These are phyloP conservation scores for Batrachochytrium dendrobatidis DNA, from an alignment of 371 early-diverging fungal genomes.

Conservation along the genomic window DNA sequence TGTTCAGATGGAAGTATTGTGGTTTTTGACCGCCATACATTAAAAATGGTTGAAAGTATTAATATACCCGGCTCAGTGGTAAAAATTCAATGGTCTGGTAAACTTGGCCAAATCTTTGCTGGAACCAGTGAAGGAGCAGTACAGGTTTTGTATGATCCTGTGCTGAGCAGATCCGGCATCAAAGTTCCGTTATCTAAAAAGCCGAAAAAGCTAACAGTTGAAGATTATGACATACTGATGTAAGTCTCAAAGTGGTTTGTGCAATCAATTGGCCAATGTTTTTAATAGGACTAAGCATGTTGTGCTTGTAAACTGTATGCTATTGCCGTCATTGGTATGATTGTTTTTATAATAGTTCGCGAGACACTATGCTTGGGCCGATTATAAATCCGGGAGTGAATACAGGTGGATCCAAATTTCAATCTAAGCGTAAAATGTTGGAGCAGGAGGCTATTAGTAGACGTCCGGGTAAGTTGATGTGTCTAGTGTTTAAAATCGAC, in stretches of 20 bases:
- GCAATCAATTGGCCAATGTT: no score
- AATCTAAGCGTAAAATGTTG: background rate
- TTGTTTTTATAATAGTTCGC: no score
- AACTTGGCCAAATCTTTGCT: slow-evolving; percentile 71
- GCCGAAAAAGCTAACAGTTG: slow-evolving; percentile 58
- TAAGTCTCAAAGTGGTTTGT: no score
- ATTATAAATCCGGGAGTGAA: background rate
- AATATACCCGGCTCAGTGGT: slow-evolving; percentile 44
- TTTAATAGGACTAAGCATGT: no score
- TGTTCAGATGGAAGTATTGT: slow-evolving; percentile 59
- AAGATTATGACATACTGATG: slow-evolving; percentile 37
- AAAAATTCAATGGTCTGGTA: slow-evolving; percentile 77
- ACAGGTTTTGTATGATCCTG: slow-evolving; percentile 70
- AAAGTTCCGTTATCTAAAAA: slow-evolving; percentile 59
- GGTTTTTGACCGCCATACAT: slow-evolving; percentile 60
- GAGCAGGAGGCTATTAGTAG: background rate
- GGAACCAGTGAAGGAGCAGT: slow-evolving; percentile 72
- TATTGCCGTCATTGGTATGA: no score
- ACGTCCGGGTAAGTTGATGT: background rate
- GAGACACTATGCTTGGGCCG: slow-evolving; percentile 1
- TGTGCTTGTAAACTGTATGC: no score
- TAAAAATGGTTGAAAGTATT: slow-evolving; percentile 39
- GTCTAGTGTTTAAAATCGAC: background rate
- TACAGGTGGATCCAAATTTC: background rate
- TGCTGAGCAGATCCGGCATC: slow-evolving; percentile 65